Base-by-base conservation (phyloP, 2,329 filamentous ascomycete species). In the Talaromyces marneffei region DNA sequence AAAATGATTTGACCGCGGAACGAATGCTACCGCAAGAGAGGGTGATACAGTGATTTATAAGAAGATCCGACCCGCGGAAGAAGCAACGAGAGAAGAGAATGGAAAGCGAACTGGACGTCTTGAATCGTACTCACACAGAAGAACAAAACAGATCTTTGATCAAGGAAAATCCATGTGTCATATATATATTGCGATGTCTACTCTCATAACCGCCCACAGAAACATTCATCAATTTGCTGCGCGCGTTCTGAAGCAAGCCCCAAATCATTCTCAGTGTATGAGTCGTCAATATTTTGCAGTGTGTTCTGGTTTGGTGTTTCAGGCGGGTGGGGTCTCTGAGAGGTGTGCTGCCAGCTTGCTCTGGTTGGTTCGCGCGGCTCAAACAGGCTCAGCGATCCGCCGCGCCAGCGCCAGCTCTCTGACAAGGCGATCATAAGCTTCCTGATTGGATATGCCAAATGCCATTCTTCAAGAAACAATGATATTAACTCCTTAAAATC, bases 201-300 rank as follows among this genome's bases (percentile, higher is more conserved):
- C 46, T 42, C 35, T 31, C 39, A 4, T 33, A 63, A 48, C 60
- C 56, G 56, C 56, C 56, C 46, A 56, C 48, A 44, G 44, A 42
- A 53, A 42, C 27, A 35, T 52, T 6, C 27, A 18, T 50, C 31
- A 33, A 16, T 50, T 50, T 58, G 7, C 48, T 40, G 63, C 61
- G 64, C 63, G 59, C 63, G n/a, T 60, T 59, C 59, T 66, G 63
- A 62, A 58, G 57, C 64, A 65, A 59, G 56, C 57, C 44, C 44
- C 59, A 54, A 56, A 59, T 25, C 52, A 25, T 35, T 25, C 39
- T 59, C 56, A 52, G 39, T 60, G 18, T 62, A 20, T 57, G 56
- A 59, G 56, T 59, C 60, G 62, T 35, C 53, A 57, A 39, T n/a
- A n/a, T 56, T n/a, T 35, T n/a, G 18, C n/a, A n/a, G n/a, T n/a